A percentile compares a stretch with the other conserved stretches of the same genome.
These are phyloP conservation scores for Fusarium duplospermum DNA, from an alignment of 2,329 filamentous ascomycete genomes.

Conservation along the genomic window DNA sequence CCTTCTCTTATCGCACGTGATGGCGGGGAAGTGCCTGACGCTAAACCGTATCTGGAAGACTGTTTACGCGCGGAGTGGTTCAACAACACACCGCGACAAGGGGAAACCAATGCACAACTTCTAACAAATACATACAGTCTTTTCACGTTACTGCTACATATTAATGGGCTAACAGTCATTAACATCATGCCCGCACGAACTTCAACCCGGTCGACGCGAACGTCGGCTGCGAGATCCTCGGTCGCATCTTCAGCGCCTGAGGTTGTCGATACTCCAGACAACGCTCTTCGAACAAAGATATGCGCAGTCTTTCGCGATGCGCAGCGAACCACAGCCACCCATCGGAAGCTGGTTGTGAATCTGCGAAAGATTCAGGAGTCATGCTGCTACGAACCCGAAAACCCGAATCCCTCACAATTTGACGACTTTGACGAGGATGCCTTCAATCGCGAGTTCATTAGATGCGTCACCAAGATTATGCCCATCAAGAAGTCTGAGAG, in stretches of 20 bases:
- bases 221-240: conserved; percentile 59
- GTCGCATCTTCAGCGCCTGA: conserved; percentile 71
- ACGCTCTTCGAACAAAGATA: conserved; percentile 78
- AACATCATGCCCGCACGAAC: conserved; percentile 62
- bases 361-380: conserved; percentile 91
- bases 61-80: conserved; percentile 47
- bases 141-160: conserved; percentile 2
- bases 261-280: conserved; percentile 78
- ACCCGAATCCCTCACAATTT: conserved; percentile 61
- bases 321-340: conserved; percentile 88
- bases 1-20: conserved; percentile 52
- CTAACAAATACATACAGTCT: conserved; percentile 12
- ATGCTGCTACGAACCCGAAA: conserved; percentile 75
- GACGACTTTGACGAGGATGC: conserved; percentile 84
- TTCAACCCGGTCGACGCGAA: conserved; percentile 59
- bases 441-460: conserved; percentile 87
- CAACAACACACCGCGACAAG: conserved; percentile 42
- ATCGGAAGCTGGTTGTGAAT: conserved; percentile 88
- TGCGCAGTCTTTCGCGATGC: conserved; percentile 81
- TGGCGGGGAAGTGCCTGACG: conserved; percentile 31
- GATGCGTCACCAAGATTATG: conserved; percentile 85
- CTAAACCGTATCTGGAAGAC: conserved; percentile 48
- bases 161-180: conserved; percentile 14
- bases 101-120: conserved; percentile 5
- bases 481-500: conserved; percentile 91